Evolutionary conservation across 139 green algal species (phyloP).

Genomic region (Chlamydomonas sp.): DNA sequence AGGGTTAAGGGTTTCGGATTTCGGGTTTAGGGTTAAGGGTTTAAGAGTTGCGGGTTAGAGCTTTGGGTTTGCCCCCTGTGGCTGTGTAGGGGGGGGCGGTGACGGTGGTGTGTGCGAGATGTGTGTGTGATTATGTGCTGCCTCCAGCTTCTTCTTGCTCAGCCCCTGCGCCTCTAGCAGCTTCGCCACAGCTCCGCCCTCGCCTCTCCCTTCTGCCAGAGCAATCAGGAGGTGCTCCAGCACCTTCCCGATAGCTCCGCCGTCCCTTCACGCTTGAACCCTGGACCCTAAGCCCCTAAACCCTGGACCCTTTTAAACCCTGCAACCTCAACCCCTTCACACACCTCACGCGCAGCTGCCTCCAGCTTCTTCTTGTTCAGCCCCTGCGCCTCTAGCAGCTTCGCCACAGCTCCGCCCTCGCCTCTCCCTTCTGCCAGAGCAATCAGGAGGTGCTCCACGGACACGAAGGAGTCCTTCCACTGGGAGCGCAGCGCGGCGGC

Average conservation of each 20-base stretch:
- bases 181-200: constrained; percentile 64
- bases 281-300: no score
- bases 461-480: constrained; percentile 78
- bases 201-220: constrained; percentile 67
- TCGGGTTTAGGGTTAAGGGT: no score
- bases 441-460: constrained; percentile 91
- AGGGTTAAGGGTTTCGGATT: no score
- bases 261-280: no score
- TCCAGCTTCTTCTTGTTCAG: constrained; percentile 67
- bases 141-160: constrained; percentile 61
- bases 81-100: no score
- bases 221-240: constrained; percentile 94
- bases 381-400: constrained; percentile 53
- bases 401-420: constrained; percentile 69
- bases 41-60: no score
- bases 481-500: constrained; percentile 66
- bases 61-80: no score
- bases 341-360: constrained; percentile 32
- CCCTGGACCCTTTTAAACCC: neutral
- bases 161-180: constrained; percentile 62
- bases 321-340: neutral
- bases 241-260: no score
- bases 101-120: no score
- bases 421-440: constrained; percentile 69
- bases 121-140: no score